Conservation (phyloP, 129 eudicot genomes). For the Escallonia rubra region DNA sequence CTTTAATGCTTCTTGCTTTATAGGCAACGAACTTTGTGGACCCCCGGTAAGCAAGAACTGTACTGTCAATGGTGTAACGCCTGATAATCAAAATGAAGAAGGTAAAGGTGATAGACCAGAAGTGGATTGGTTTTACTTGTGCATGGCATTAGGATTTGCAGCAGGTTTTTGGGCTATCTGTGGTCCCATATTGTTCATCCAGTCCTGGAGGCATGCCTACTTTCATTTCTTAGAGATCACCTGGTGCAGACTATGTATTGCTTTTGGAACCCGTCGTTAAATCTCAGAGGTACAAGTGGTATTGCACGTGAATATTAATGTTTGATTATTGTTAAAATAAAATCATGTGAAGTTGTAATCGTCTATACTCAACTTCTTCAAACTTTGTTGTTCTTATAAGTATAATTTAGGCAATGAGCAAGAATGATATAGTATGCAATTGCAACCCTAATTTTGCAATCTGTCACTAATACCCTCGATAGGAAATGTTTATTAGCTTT, state of each 20-base stretch:
- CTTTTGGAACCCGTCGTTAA: not conserved
- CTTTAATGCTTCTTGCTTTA: conserved; percentile 16
- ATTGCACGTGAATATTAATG: too few species aligned
- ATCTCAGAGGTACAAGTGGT: too few species aligned
- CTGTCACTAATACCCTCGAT: too few species aligned
- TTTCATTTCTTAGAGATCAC: conserved; percentile 2
- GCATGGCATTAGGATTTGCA: conserved; percentile 14
- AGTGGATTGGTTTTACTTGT: conserved; percentile 1
- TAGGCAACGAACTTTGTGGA: conserved; percentile 28
- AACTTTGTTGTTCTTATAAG: too few species aligned
- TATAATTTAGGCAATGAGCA: too few species aligned
- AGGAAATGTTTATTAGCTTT: too few species aligned
- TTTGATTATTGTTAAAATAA: too few species aligned
- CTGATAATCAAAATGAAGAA: not conserved
- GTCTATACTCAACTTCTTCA: too few species aligned
- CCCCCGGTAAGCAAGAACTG: conserved; percentile 19
- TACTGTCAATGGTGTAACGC: not conserved
- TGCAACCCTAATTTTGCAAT: too few species aligned
- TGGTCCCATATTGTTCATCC: conserved; percentile 5
- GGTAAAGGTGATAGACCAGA: not conserved
- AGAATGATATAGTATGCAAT: too few species aligned
- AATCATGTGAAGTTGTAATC: too few species aligned
- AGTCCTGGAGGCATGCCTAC: conserved; percentile 13
- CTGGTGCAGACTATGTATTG: not conserved
- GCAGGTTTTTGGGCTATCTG: conserved; percentile 17